Evolutionary conservation across 495 filamentous ascomycete species (phyloP).

Genomic region (Hypoxylon trugodes): DNA sequence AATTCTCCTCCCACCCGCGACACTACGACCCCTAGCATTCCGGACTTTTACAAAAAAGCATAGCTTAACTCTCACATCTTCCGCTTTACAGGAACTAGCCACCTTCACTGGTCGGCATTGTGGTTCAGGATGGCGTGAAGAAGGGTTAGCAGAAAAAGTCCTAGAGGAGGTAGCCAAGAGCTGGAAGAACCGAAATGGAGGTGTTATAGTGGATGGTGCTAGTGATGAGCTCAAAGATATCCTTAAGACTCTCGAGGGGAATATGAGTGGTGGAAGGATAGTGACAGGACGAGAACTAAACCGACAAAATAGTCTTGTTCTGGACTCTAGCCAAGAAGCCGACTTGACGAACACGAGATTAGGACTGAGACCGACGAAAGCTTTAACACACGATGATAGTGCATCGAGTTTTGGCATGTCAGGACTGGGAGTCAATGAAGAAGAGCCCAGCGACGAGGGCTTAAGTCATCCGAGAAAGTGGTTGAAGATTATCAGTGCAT

Average conservation of each 20-base stretch:
- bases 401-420: conserved; percentile 71
- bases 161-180: conserved; percentile 87
- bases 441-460: conserved; percentile 65
- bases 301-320: conserved; percentile 66
- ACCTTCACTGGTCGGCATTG: conserved; percentile 91
- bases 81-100: conserved; percentile 83
- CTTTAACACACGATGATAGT: conserved; percentile 62
- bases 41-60: conserved; percentile 98
- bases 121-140: conserved; percentile 95
- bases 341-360: conserved; percentile 53
- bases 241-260: conserved; percentile 79
- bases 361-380: conserved; percentile 51
- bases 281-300: conserved; percentile 57
- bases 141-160: conserved; percentile 89
- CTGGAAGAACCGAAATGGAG: conserved; percentile 86
- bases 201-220: conserved; percentile 87
- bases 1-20: conserved; percentile 85
- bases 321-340: conserved; percentile 49
- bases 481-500: conserved; percentile 80
- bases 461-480: conserved; percentile 73
- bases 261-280: conserved; percentile 83
- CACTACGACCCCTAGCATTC: conserved; percentile 89
- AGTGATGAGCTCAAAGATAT: conserved; percentile 81
- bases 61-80: conserved; percentile 89
- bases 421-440: conserved; percentile 66